Conservation (phyloP, 805 yeast species). For the Candida railenensis region DNA sequence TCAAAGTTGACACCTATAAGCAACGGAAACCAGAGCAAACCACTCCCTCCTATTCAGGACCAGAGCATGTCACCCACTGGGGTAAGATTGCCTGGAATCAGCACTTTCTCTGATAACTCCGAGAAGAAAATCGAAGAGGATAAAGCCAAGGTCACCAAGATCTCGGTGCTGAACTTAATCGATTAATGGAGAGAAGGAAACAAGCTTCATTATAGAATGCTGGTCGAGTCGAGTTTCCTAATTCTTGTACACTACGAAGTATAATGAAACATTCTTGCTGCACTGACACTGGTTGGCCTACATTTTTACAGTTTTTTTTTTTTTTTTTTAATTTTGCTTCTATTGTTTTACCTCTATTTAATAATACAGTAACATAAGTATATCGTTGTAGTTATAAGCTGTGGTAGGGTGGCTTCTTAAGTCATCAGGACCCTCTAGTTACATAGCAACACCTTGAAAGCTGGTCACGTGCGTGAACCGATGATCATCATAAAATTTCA, state of each 20-base stretch:
- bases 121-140: conserved; percentile 10
- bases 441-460: no score
- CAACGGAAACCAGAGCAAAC: conserved; percentile 4
- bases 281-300: neutral
- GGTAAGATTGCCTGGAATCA: neutral
- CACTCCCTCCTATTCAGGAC: conserved; percentile 6
- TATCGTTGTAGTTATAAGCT: neutral
- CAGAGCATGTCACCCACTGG: neutral
- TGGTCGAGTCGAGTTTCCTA: no score
- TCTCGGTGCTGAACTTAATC: conserved; percentile 33
- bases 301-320: neutral
- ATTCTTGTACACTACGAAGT: neutral
- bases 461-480: neutral
- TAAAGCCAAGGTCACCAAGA: conserved; percentile 20
- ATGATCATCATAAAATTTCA: neutral
- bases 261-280: neutral
- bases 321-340: neutral
- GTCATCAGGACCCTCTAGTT: no score
- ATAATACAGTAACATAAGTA: neutral
- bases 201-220: no score
- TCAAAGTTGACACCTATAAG: neutral
- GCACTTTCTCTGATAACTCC: neutral
- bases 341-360: neutral
- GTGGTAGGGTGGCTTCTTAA: no score
- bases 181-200: conserved; percentile 16